Evolutionary conservation across 331 rosid genomes (phyloP).

Genomic region (Pyracantha coccinea): DNA sequence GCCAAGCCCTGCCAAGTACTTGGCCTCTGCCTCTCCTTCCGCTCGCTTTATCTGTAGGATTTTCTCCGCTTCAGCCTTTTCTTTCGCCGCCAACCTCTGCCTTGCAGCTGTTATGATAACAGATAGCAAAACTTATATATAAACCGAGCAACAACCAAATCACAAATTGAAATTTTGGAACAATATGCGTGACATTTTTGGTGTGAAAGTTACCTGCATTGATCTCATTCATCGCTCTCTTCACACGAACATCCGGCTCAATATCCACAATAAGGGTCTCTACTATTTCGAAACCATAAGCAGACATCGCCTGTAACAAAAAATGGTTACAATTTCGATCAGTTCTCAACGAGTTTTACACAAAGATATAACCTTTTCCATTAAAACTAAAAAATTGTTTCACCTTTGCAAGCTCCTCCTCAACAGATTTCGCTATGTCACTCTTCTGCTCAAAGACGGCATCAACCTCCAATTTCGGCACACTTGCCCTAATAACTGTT

Average conservation of each 20-base stretch:
- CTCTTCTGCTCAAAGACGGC: slow-evolving; percentile 69
- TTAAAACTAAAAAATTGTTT: no score
- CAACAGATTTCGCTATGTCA: slow-evolving; percentile 64
- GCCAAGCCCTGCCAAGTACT: slow-evolving; percentile 76
- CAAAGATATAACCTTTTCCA: background rate
- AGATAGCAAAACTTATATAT: background rate
- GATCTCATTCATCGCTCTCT: slow-evolving; percentile 79
- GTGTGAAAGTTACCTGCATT: slow-evolving; percentile 48
- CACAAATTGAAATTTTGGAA: no score
- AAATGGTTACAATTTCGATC: slow-evolving; percentile 1
- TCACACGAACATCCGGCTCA: slow-evolving; percentile 61
- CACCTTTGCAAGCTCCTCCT: slow-evolving; percentile 71
- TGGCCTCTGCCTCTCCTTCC: slow-evolving; percentile 82
- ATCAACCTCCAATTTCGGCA: slow-evolving; percentile 74
- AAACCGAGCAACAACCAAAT: background rate
- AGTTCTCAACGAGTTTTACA: background rate
- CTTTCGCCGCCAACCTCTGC: slow-evolving; percentile 75
- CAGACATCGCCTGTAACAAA: slow-evolving; percentile 56
- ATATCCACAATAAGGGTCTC: slow-evolving; percentile 75
- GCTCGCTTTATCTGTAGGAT: slow-evolving; percentile 77
- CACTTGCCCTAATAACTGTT: slow-evolving; percentile 67
- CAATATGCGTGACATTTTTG: no score
- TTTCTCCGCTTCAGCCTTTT: slow-evolving; percentile 82
- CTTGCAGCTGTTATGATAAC: slow-evolving; percentile 54
- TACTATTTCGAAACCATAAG: slow-evolving; percentile 64